Conservation (phyloP, 345 rosid species). For the Capsella bursapastoris region DNA sequence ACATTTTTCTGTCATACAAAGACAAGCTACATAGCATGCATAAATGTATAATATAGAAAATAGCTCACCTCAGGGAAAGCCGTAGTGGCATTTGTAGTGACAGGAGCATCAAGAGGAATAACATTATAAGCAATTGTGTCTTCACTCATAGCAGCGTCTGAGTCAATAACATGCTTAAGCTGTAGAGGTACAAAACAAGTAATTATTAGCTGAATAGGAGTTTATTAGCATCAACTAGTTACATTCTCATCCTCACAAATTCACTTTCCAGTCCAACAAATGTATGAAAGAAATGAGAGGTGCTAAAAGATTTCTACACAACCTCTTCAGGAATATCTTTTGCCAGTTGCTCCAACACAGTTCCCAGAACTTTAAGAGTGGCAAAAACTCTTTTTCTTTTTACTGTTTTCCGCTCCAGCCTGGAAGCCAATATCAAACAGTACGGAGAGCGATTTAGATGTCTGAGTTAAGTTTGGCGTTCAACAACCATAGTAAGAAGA, state of each 20-base stretch:
- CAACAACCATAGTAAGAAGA: conserved; percentile 12
- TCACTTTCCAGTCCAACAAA: conserved; percentile 2
- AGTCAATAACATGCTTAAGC: conserved; percentile 81
- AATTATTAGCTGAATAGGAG: conserved; percentile 5
- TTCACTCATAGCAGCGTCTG: conserved; percentile 94
- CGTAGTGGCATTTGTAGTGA: conserved; percentile 67
- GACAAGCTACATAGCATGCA: conserved; percentile 27
- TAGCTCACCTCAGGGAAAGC: conserved; percentile 75
- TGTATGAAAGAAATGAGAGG: conserved; percentile 18
- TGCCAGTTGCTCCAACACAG: conserved; percentile 78
- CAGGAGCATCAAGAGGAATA: conserved; percentile 83
- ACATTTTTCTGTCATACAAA: conserved; percentile 29
- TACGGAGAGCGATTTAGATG: conserved; percentile 6
- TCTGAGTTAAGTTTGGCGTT: conserved; percentile 23
- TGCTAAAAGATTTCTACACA: conserved; percentile 29
- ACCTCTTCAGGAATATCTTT: conserved; percentile 95
- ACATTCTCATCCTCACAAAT: conserved; percentile 4
- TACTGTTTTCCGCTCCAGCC: conserved; percentile 86
- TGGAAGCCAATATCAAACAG: conserved; percentile 46
- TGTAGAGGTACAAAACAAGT: conserved; percentile 49
- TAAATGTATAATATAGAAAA: conserved; percentile 28
- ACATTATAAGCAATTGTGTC: conserved; percentile 90
- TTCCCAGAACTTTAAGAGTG: conserved; percentile 81
- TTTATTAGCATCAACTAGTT: conserved; percentile 1
- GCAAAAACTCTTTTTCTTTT: conserved; percentile 87